Evolutionary conservation across 2,329 filamentous ascomycete species (phyloP).

Genomic region (Ambrosiella cleistominuta): DNA sequence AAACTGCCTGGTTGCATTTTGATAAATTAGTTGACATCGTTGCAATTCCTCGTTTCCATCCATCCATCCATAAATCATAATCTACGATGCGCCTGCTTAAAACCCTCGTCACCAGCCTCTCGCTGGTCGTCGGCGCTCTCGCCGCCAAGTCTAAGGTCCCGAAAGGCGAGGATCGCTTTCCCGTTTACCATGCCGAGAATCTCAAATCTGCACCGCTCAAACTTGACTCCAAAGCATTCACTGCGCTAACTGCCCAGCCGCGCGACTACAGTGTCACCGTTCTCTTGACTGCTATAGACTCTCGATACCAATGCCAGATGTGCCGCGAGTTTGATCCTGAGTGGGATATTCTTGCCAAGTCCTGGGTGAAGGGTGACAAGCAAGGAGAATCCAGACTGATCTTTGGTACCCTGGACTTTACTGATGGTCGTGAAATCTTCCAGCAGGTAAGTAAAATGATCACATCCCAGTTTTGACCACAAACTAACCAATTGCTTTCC

Average conservation of each 20-base stretch:
- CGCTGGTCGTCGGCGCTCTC: conserved; percentile 41
- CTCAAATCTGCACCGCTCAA: conserved; percentile 51
- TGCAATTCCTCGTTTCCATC: not conserved
- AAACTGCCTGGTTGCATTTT: too few relatives aligned
- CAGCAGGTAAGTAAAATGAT: conserved; percentile 46
- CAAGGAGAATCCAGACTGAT: conserved; percentile 53
- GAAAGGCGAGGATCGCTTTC: conserved; percentile 42
- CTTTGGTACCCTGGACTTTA: conserved; percentile 76
- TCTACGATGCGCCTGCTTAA: conserved; percentile 48
- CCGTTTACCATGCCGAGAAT: conserved; percentile 51
- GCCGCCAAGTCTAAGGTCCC: conserved; percentile 44
- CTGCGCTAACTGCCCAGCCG: conserved; percentile 54
- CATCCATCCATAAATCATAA: not conserved
- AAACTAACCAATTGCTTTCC: conserved; percentile 4
- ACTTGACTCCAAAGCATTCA: conserved; percentile 60
- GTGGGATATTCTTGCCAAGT: conserved; percentile 72
- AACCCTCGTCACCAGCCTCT: conserved; percentile 42
- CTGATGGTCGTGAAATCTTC: conserved; percentile 67
- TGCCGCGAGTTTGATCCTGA: conserved; percentile 88
- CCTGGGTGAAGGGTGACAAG: conserved; percentile 76
- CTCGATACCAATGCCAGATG: conserved; percentile 66
- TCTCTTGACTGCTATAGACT: conserved; percentile 71
- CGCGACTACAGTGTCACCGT: conserved; percentile 73
- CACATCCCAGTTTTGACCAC: not conserved
- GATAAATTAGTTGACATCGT: not conserved